Conservation (phyloP, 2,329 filamentous ascomycete genomes). For the Beauveria caledonica region DNA sequence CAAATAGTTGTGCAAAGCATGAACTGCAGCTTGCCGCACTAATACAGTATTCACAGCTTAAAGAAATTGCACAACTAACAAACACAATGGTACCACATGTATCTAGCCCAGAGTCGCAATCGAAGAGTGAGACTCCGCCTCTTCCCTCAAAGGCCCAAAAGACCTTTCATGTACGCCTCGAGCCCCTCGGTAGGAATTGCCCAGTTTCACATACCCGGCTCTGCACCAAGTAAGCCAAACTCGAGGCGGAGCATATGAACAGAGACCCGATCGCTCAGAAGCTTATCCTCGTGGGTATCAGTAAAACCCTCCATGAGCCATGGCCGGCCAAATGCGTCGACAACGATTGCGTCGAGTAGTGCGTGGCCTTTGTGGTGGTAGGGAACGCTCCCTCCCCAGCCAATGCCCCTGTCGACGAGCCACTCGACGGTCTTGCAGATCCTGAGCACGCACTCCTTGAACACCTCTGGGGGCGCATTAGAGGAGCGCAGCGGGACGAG, state of each 20-base stretch:
- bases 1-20: not conserved
- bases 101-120: not conserved
- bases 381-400: not conserved
- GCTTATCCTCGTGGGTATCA: not conserved
- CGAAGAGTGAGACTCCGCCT: not conserved
- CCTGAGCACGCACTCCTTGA: not conserved
- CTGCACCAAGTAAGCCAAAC: not conserved
- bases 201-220: not conserved
- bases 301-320: slow-evolving; percentile 3
- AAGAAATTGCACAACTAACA: not conserved
- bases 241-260: not conserved
- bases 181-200: too few relatives aligned
- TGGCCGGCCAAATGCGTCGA: not conserved
- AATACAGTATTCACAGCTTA: not conserved
- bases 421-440: slow-evolving; percentile 1
- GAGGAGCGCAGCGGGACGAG: not conserved
- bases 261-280: not conserved
- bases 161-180: too few relatives aligned
- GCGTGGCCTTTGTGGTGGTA: not conserved
- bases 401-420: not conserved
- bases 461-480: not conserved
- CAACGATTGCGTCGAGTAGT: not conserved
- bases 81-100: not conserved
- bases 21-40: not conserved
- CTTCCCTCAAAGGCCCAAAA: too few relatives aligned